Evolutionary conservation across 169 alveolate species (phyloP).

Genomic region (Theileria parva): DNA sequence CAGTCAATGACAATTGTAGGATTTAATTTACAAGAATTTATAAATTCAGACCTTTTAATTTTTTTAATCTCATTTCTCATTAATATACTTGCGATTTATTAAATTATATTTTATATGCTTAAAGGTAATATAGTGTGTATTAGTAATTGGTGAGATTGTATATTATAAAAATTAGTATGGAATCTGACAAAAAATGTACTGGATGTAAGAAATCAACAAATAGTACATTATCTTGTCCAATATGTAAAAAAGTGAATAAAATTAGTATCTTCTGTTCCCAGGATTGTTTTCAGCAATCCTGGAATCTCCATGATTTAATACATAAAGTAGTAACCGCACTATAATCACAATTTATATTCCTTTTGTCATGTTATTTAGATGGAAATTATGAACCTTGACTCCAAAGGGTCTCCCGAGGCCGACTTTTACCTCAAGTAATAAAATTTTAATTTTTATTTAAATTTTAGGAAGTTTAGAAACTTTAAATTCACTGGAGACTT

Average conservation of each 20-base stretch:
- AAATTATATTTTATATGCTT: not conserved
- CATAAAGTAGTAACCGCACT: conserved; percentile 76
- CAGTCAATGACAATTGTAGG: conserved; percentile 63
- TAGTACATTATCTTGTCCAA: conserved; percentile 74
- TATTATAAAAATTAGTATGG: conserved; percentile 15
- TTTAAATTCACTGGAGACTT: conserved; percentile 89
- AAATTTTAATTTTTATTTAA: conserved; percentile 7
- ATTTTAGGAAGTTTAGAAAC: conserved; percentile 71
- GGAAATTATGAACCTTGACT: conserved; percentile 3
- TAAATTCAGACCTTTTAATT: not conserved
- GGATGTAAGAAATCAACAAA: conserved; percentile 62
- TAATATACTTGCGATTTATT: not conserved
- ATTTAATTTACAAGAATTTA: conserved; percentile 18
- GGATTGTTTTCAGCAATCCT: conserved; percentile 90
- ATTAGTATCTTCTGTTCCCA: conserved; percentile 91
- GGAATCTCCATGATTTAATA: conserved; percentile 87
- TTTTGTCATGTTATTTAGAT: not conserved
- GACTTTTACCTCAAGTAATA: conserved; percentile 42
- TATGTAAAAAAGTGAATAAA: conserved; percentile 60
- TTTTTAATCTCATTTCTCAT: conserved; percentile 8
- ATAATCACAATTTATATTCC: not conserved
- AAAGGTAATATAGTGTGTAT: not conserved
- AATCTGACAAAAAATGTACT: conserved; percentile 32
- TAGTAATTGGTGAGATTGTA: not conserved
- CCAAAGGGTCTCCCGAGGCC: conserved; percentile 16